Evolutionary conservation across 208 protist species (phyloP).

Genomic region (Leishmania guyanensis): DNA sequence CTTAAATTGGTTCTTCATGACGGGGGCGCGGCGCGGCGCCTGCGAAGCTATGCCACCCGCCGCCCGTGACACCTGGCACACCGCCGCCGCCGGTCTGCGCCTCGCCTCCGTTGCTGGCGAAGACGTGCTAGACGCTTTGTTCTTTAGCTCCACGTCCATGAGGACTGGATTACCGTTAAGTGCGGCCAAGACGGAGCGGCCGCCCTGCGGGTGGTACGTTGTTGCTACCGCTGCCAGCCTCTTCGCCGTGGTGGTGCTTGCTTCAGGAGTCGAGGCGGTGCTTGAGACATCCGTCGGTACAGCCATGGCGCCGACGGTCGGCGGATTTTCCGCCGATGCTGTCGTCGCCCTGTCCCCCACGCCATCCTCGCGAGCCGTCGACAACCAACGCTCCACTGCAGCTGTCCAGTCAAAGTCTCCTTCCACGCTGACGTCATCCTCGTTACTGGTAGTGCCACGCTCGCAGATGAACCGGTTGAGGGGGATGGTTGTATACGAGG

Average conservation of each 20-base stretch:
- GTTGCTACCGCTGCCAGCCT: neutral
- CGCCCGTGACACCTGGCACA: constrained; percentile 20
- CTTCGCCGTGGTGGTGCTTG: neutral
- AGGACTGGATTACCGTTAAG: constrained; percentile 25
- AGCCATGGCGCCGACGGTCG: neutral
- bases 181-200: constrained; percentile 7
- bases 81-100: constrained; percentile 5
- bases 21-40: constrained; percentile 26
- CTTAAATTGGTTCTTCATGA: constrained; percentile 60
- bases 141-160: constrained; percentile 2
- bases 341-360: neutral
- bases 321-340: neutral
- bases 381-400: constrained; percentile 41
- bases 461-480: constrained; percentile 18
- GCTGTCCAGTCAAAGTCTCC: constrained; percentile 38
- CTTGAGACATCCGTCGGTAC: neutral
- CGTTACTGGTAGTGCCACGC: constrained; percentile 10
- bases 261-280: neutral
- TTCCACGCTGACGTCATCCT: constrained; percentile 17
- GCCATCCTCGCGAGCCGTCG: constrained; percentile 23
- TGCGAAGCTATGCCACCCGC: constrained; percentile 3
- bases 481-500: constrained; percentile 29
- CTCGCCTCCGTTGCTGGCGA: constrained; percentile 1
- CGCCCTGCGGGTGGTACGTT: constrained; percentile 8
- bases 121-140: neutral